Evolutionary conservation across 2,329 filamentous ascomycete species (phyloP).

Genomic region (Torrubiella hemipterigena): DNA sequence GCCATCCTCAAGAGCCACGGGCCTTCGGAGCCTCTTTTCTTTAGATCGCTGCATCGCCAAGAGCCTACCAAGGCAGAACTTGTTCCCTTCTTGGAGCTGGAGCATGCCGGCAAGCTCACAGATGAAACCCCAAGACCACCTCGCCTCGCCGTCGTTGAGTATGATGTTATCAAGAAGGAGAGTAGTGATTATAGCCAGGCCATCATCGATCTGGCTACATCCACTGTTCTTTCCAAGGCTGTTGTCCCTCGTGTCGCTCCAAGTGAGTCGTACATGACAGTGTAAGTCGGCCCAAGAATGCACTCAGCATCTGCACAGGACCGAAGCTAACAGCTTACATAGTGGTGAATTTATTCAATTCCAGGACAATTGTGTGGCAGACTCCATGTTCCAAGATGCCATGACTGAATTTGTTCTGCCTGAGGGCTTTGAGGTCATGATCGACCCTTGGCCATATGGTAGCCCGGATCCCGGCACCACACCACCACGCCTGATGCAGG

Average conservation of each 20-base stretch:
- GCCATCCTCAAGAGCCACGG: conserved; percentile 22
- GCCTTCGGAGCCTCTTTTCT: conserved; percentile 15
- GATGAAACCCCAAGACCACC: conserved; percentile 28
- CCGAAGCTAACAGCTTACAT: background rate
- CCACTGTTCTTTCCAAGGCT: conserved; percentile 15
- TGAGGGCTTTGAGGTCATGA: conserved; percentile 27
- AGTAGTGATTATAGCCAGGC: conserved; percentile 21
- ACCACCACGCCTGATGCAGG: conserved; percentile 33
- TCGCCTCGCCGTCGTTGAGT: conserved; percentile 32
- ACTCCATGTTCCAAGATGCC: conserved; percentile 32
- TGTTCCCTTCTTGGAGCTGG: conserved; percentile 47
- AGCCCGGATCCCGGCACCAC: conserved; percentile 26
- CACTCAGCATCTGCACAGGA: background rate
- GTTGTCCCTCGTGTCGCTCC: conserved; percentile 11
- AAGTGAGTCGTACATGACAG: conserved; percentile 24
- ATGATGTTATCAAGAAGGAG: conserved; percentile 24
- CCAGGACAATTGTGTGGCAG: conserved; percentile 26
- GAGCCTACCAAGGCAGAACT: conserved; percentile 50
- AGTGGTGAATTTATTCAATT: conserved; percentile 28
- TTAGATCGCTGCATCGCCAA: conserved; percentile 50
- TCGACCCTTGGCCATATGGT: conserved; percentile 58
- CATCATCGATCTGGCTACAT: conserved; percentile 23
- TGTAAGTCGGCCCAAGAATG: conserved; percentile 11
- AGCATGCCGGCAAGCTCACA: conserved; percentile 38
- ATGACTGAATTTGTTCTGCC: conserved; percentile 34